Evolutionary conservation across 2,329 filamentous ascomycete species (phyloP), one percentile per base, ranked within the genome.

Genomic region (Venturia carpophila): DNA sequence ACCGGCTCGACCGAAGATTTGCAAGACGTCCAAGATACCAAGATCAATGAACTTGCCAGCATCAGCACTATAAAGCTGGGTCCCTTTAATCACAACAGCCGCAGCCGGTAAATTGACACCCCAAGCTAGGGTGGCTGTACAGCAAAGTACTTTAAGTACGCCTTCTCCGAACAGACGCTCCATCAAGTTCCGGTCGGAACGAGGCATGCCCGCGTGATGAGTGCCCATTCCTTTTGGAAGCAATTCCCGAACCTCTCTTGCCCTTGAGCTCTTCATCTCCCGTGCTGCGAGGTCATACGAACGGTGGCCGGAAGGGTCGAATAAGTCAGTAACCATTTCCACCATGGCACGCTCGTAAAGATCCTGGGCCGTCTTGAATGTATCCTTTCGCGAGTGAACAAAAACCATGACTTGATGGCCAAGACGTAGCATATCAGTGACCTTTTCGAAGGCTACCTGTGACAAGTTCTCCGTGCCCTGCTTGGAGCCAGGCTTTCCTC

Each of bases 321-420:
- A 92, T 0, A 99, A 80, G 66, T 96, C 90, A 13, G 86, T 79
- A 68, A 89, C 91, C 55, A 86, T 83, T 47, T 96, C 83, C 42
- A 97, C 92, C 2, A 86, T 80, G 0, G 94, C 94, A 79, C 94
- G 92, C 70, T 97, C 88, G 67, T 90, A 87, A 34, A 99, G 79
- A 79, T 88, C 91, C 69, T 90, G 88, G 58, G 94, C 92, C 1
- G 93, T 95, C 67, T 89, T 84, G 69, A 96, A 86, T 0, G 95
- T 99, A 70, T 99, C 95, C 73, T 96, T 92, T 34, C 94, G 84
- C 0, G 93, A 97, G 75, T 99, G 95, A 13, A 99, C 95, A 75
- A 99, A 99, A 0, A 99, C 93, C 95, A 99, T 99, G 69, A 99
- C 84, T 75, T 99, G 94, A 71, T 99, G 94, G n/a, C 90, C 92